Evolutionary conservation across 1,139 yeast genomes (phyloP).

Genomic region (Protomyces gravidus): DNA sequence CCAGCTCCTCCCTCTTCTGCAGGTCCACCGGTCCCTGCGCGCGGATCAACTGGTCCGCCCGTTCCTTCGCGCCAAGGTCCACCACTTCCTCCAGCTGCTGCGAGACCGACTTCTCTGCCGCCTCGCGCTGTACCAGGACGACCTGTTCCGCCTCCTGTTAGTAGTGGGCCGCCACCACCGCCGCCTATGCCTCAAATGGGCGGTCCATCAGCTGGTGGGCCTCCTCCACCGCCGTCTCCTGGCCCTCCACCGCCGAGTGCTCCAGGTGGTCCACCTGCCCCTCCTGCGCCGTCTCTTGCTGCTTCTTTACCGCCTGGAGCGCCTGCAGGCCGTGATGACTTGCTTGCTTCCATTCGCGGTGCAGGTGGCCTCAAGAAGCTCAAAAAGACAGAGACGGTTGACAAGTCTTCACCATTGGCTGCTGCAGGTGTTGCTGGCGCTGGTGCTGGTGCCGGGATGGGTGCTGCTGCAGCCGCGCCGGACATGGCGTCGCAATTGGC

Average conservation of each 20-base stretch:
- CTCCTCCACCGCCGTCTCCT: conserved; percentile 15
- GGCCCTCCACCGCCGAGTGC: not conserved
- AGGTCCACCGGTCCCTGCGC: conserved; percentile 43
- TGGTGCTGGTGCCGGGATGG: conserved; percentile 10
- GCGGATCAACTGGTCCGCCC: conserved; percentile 39
- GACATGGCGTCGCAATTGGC: conserved; percentile 27
- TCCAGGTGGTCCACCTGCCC: conserved; percentile 34
- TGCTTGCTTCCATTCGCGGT: conserved; percentile 78
- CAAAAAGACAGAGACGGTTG: conserved; percentile 74
- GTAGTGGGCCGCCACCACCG: conserved; percentile 33
- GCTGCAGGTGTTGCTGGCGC: conserved; percentile 19
- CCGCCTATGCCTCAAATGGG: conserved; percentile 37
- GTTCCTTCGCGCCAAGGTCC: conserved; percentile 29
- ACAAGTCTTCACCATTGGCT: conserved; percentile 37
- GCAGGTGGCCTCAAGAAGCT: conserved; percentile 69
- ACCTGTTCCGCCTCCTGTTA: conserved; percentile 28
- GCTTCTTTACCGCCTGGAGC: conserved; percentile 44
- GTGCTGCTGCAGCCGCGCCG: conserved; percentile 3
- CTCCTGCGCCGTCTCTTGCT: conserved; percentile 37
- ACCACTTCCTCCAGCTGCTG: conserved; percentile 26
- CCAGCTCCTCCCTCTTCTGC: conserved; percentile 35
- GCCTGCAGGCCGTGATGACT: conserved; percentile 61
- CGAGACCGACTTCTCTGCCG: too few species aligned
- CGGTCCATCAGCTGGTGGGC: conserved; percentile 16
- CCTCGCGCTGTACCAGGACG: conserved; percentile 7